A percentile compares a stretch with the other conserved stretches of the same genome.
These are phyloP conservation scores for Boletellus ananiceps DNA, from an alignment of 768 basidiomycete species.

Conservation along the genomic window DNA sequence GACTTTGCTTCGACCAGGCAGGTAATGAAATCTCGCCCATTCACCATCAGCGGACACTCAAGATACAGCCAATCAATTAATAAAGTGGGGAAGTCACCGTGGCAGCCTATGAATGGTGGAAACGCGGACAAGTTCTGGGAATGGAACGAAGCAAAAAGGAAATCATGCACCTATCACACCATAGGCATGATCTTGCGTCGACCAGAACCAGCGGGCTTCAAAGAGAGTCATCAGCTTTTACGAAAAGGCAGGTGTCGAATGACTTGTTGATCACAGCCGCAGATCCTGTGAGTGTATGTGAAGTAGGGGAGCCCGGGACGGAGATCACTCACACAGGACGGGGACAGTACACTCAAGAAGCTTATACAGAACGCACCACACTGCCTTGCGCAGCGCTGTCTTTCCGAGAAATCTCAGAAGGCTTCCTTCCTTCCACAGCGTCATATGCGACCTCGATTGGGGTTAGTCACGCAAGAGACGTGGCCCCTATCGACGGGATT, in stretches of 20 bases:
- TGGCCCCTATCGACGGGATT: constrained; percentile 20
- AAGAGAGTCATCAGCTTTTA: neutral
- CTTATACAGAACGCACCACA: constrained; percentile 52
- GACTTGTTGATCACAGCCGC: constrained; percentile 21
- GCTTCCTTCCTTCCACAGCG: constrained; percentile 39
- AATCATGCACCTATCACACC: neutral
- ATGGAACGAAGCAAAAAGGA: constrained; percentile 15
- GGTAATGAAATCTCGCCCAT: constrained; percentile 11
- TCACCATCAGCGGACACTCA: constrained; percentile 22
- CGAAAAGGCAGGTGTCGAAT: constrained; percentile 7
- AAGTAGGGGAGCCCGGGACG: neutral
- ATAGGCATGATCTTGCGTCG: neutral
- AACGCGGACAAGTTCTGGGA: constrained; percentile 26
- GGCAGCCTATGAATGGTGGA: constrained; percentile 60
- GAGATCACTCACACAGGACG: constrained; percentile 10
- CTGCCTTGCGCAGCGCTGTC: constrained; percentile 53
- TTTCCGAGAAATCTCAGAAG: constrained; percentile 60
- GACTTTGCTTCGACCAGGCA: constrained; percentile 14
- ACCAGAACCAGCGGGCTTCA: neutral
- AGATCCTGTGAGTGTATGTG: constrained; percentile 21
- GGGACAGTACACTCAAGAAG: constrained; percentile 53
- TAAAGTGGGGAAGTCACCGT: constrained; percentile 61
- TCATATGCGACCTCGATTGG: constrained; percentile 13
- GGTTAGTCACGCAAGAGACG: neutral
- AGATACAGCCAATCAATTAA: neutral